These are phyloP conservation scores for Citrus glauca DNA, from an alignment of 345 rosid species.

Conservation along the genomic window DNA sequence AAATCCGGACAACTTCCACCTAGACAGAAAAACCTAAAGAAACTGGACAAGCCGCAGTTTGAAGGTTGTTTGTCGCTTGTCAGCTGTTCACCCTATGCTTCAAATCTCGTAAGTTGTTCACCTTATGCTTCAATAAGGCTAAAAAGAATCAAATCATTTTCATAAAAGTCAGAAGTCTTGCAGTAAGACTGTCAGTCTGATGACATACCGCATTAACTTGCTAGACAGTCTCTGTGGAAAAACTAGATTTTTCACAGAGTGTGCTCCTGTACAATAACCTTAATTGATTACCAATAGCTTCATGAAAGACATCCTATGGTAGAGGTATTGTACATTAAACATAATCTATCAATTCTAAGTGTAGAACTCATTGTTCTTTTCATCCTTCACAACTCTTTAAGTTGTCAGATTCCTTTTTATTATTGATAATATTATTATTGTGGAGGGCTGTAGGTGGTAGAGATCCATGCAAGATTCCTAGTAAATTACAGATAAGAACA, in stretches of 20 bases:
- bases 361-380: background rate
- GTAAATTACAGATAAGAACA: background rate
- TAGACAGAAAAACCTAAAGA: constrained; percentile 5
- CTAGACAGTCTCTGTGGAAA: background rate
- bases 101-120: background rate
- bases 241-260: background rate
- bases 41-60: background rate
- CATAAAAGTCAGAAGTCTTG: background rate
- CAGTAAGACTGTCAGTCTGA: background rate
- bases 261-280: background rate
- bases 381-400: background rate
- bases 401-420: background rate
- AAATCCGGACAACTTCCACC: constrained; percentile 16
- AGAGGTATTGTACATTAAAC: background rate
- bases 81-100: constrained; percentile 21
- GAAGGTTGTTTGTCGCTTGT: constrained; percentile 27
- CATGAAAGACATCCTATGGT: background rate
- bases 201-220: background rate
- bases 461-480: background rate
- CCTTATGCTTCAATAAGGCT: background rate
- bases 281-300: background rate
- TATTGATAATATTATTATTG: no score
- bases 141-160: constrained; percentile 16
- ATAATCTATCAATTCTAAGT: background rate
- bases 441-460: background rate